Evolutionary conservation across 208 protist species (phyloP).

Genomic region (Leishmania major): DNA sequence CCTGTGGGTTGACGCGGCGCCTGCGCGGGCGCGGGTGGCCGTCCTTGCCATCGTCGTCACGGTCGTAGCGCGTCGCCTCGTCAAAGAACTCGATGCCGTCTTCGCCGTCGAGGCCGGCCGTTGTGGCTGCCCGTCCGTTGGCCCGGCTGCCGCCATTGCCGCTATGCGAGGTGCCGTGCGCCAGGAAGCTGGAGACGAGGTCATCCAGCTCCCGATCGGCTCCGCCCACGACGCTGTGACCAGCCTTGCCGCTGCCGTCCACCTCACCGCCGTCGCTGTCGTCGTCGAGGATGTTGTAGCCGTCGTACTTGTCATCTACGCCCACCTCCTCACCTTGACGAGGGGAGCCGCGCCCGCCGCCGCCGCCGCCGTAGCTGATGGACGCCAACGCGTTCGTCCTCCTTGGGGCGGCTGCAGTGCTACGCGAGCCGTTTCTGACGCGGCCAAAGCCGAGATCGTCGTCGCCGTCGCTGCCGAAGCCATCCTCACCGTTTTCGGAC

Average conservation of each 20-base stretch:
- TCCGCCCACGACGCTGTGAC: constrained; percentile 6
- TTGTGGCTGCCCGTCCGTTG: neutral
- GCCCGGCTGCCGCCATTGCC: neutral
- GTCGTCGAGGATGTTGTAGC: constrained; percentile 77
- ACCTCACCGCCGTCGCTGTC: constrained; percentile 37
- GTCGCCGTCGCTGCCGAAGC: constrained; percentile 47
- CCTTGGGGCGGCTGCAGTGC: neutral
- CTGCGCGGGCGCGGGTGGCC: constrained; percentile 6
- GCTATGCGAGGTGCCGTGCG: constrained; percentile 15
- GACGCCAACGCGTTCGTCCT: constrained; percentile 34
- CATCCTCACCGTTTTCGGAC: constrained; percentile 55
- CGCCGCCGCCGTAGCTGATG: constrained; percentile 18
- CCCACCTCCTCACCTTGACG: constrained; percentile 8
- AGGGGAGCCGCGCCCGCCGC: constrained; percentile 1
- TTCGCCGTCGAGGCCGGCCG: constrained; percentile 26
- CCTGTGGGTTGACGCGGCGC: constrained; percentile 23
- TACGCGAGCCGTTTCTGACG: neutral
- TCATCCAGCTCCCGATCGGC: constrained; percentile 44
- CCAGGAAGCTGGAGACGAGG: constrained; percentile 57
- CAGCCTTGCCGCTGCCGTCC: constrained; percentile 12
- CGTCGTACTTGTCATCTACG: constrained; percentile 31
- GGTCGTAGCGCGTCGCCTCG: constrained; percentile 22
- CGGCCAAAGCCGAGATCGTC: constrained; percentile 11
- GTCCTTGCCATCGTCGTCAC: constrained; percentile 21
- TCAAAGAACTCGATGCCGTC: constrained; percentile 61